phyloP scores from a whole-genome alignment of 257 asterid genomes.

The Mentha longifolia region DNA sequence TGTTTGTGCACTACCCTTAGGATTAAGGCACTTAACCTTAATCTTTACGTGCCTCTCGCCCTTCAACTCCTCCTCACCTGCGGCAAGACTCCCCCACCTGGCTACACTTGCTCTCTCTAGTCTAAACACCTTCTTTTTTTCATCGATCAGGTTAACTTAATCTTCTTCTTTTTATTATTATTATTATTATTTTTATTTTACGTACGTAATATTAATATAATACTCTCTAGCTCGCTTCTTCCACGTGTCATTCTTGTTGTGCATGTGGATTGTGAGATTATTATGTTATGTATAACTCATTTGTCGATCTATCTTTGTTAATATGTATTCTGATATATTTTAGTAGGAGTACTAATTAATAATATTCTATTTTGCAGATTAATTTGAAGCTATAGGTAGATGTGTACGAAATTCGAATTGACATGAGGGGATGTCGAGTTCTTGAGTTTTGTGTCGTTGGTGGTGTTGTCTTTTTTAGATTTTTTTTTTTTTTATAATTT shows the following conservation, averaged over 20 bases:
- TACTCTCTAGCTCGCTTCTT: too few species aligned
- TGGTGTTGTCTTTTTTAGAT: not conserved
- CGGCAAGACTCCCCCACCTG: conserved; percentile 89
- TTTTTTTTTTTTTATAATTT: not conserved
- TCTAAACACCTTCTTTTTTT: not conserved
- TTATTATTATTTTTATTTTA: too few species aligned
- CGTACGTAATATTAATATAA: too few species aligned
- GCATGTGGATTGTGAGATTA: too few species aligned
- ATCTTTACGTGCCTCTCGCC: conserved; percentile 73
- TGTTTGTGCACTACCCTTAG: conserved; percentile 78
- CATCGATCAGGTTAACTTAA: not conserved
- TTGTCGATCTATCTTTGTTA: not conserved
- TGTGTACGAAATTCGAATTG: conserved; percentile 16
- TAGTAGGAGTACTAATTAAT: not conserved
- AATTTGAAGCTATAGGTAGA: conserved; percentile 5
- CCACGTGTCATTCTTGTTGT: too few species aligned
- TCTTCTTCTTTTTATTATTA: not conserved
- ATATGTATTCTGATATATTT: not conserved
- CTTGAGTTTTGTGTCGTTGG: not conserved
- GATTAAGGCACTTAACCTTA: conserved; percentile 65
- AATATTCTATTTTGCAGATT: conserved; percentile 38
- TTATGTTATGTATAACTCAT: too few species aligned
- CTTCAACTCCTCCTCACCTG: conserved; percentile 78
- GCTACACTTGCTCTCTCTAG: conserved; percentile 83
- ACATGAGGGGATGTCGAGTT: conserved; percentile 54